These are phyloP conservation scores for Ogataea thermomethanolica DNA, from an alignment of 805 yeast species.

Conservation along the genomic window DNA sequence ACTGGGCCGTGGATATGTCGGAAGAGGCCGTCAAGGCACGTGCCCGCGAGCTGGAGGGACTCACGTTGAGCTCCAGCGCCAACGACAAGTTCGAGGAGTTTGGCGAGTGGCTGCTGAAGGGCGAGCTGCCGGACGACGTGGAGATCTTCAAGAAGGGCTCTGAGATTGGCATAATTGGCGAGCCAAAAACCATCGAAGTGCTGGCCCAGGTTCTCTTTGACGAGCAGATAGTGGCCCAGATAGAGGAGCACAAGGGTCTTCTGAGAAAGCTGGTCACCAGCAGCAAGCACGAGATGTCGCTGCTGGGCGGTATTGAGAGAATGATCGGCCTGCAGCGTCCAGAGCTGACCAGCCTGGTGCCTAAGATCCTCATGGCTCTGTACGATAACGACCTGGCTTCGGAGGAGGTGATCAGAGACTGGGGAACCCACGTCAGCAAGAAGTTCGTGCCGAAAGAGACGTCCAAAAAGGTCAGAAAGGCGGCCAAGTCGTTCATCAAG, in stretches of 20 bases:
- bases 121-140: conserved; percentile 69
- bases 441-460: conserved; percentile 90
- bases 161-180: conserved; percentile 68
- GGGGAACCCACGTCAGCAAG: conserved; percentile 91
- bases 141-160: conserved; percentile 89
- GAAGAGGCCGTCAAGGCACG: conserved; percentile 94
- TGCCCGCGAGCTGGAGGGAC: conserved; percentile 80
- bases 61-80: conserved; percentile 39
- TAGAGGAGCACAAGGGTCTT: conserved; percentile 76
- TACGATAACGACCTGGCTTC: conserved; percentile 82
- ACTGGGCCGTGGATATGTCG: conserved; percentile 97
- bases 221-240: conserved; percentile 68
- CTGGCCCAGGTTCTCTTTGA: conserved; percentile 87
- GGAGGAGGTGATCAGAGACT: conserved; percentile 74
- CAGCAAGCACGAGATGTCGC: conserved; percentile 75
- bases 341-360: conserved; percentile 61
- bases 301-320: conserved; percentile 95
- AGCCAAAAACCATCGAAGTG: conserved; percentile 80
- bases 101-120: conserved; percentile 82
- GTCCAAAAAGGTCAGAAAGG: conserved; percentile 90
- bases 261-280: conserved; percentile 70
- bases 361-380: conserved; percentile 75
- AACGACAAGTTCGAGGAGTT: conserved; percentile 62
- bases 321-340: conserved; percentile 80
- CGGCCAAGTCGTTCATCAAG: conserved; percentile 91